Evolutionary conservation across 1,284 basidiomycete species (phyloP).

Genomic region (Irpex lacteus): DNA sequence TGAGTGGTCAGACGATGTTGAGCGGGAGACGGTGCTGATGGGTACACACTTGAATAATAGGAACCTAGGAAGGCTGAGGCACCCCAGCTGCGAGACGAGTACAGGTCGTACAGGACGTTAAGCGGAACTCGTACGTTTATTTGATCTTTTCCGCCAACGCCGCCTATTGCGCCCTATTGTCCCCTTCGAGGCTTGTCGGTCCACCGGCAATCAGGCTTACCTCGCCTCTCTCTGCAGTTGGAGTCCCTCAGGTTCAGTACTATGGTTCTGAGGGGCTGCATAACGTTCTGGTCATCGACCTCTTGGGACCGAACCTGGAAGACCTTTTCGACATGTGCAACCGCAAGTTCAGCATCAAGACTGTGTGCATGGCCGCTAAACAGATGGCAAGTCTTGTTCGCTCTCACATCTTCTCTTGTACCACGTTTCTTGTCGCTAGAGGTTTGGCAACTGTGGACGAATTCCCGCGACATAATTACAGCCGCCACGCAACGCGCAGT

Average conservation of each 20-base stretch:
- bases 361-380: constrained; percentile 94
- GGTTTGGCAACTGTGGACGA: not conserved
- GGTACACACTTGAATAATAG: constrained; percentile 40
- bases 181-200: not conserved
- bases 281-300: constrained; percentile 95
- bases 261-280: constrained; percentile 98
- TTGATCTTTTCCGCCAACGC: constrained; percentile 1
- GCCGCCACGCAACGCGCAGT: not conserved
- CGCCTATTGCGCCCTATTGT: not conserved
- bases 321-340: constrained; percentile 97
- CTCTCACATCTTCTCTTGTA: not conserved
- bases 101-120: constrained; percentile 94
- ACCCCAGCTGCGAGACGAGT: constrained; percentile 96
- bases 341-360: constrained; percentile 92
- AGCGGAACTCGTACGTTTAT: constrained; percentile 81
- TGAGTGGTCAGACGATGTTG: constrained; percentile 38
- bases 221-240: constrained; percentile 45
- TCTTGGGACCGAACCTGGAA: constrained; percentile 90
- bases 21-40: not conserved
- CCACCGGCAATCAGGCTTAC: not conserved
- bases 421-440: not conserved
- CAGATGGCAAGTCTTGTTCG: constrained; percentile 76
- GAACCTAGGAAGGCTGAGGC: constrained; percentile 99
- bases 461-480: not conserved
- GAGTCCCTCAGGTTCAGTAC: constrained; percentile 95